Base-by-base conservation (phyloP, 225 moss, liverwort and hornwort genomes). In the Polytrichum commune region DNA sequence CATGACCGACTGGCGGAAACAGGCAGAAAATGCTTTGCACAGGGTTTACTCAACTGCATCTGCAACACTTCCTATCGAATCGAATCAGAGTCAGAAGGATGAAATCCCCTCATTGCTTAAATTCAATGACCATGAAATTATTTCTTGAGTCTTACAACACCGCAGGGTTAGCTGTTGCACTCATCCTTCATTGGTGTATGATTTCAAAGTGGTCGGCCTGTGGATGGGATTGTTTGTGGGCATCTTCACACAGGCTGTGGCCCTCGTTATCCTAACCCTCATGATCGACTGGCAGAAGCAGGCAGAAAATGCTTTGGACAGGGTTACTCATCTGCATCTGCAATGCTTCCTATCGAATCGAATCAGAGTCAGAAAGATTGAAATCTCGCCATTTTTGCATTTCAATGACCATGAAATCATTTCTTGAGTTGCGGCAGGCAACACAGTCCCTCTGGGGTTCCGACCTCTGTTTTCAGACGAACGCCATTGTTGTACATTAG, bases 191-290 rank as follows among this genome's bases (percentile, higher is more conserved):
- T 90, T 88, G 66, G 76, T 81, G 35, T 90, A 55, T 25, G 73
- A 82, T 19, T 54, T 82, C 55, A 79, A 84, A 27, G 90, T 81
- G 26, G 71, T 82, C 62, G 95, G 95, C 5, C 78, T 95, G 18
- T 95, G 95, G 92, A 13, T 81, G 2, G 95, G 90, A 19, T 53
- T 92, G 78, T 78, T 68, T 54, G 24, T 80, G 64, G 92, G 90
- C 33, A 35, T 84, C 20, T 3, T 53, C 7, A 77, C 86, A 5
- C 89, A 92, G 66, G 61, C 81, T 5, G 2, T 66, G 8, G 28
- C 71, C 16, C 89, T 95, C 1, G 27, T 64, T 0, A 18, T 63
- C 62, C 62, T 92, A 20, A 73, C 87, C 1, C 20, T 65, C 3
- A 69, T 7, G 16, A 82, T 85, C 5, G 68, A 92, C 55, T 95